Evolutionary conservation across 2,329 filamentous ascomycete species (phyloP).

Genomic region (Scopulariopsis brevicaulis): DNA sequence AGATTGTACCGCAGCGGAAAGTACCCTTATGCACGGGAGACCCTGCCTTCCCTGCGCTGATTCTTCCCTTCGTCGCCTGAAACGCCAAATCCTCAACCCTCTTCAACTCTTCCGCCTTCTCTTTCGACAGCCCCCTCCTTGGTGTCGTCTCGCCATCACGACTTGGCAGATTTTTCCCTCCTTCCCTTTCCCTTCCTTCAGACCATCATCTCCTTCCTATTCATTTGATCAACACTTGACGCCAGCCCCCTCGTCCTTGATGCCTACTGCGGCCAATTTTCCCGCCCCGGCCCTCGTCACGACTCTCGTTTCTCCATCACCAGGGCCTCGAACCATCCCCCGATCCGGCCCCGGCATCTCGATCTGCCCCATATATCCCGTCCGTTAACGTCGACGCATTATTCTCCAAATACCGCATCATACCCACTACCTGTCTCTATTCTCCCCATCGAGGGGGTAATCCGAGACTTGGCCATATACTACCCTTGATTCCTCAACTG

Average conservation of each 20-base stretch:
- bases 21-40: background rate
- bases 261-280: background rate
- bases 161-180: conserved; percentile 1
- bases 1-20: background rate
- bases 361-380: background rate
- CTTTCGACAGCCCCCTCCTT: conserved; percentile 3
- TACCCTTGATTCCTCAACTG: background rate
- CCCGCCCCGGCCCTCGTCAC: background rate
- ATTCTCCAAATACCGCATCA: conserved; percentile 1
- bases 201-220: background rate
- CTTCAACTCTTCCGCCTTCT: conserved; percentile 1
- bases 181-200: background rate
- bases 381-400: conserved; percentile 1
- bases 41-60: conserved; percentile 1
- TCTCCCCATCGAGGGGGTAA: conserved; percentile 3
- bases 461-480: conserved; percentile 2
- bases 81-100: conserved; percentile 6
- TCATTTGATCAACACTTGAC: conserved; percentile 1
- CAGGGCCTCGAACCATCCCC: background rate
- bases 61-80: conserved; percentile 3
- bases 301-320: background rate
- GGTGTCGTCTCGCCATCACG: conserved; percentile 1
- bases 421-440: conserved; percentile 1
- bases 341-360: background rate
- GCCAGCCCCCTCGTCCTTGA: background rate